Percentiles rank a stretch among this genome's conserved stretches.
phyloP scores from a whole-genome alignment of 805 yeast species.

The Lachancea nothofagi region DNA sequence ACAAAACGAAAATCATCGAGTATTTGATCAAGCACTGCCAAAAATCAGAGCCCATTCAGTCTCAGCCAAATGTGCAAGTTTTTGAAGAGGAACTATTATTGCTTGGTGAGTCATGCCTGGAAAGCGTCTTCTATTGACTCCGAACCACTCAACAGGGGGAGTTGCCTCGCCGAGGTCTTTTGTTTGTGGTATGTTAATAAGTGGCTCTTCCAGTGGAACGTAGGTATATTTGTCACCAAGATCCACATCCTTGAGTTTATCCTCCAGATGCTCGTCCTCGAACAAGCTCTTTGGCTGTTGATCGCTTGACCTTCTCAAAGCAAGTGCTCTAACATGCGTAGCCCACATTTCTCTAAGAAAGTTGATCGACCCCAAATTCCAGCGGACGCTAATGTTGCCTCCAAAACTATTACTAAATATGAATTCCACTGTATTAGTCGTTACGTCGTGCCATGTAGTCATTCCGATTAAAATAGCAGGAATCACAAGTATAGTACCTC shows the following conservation, averaged over 20 bases:
- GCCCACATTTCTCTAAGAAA: slow-evolving; percentile 91
- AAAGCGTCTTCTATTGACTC: slow-evolving; percentile 77
- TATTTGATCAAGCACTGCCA: slow-evolving; percentile 34
- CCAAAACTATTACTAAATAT: slow-evolving; percentile 70
- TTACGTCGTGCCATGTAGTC: slow-evolving; percentile 62
- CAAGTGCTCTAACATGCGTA: slow-evolving; percentile 69
- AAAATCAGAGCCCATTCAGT: slow-evolving; percentile 39
- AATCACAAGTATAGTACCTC: slow-evolving; percentile 74
- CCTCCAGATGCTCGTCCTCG: slow-evolving; percentile 35
- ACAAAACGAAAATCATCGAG: neutral
- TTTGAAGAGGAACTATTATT: slow-evolving; percentile 67
- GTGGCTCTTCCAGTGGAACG: slow-evolving; percentile 63
- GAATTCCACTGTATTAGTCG: slow-evolving; percentile 55
- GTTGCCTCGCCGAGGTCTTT: slow-evolving; percentile 94
- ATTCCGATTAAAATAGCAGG: slow-evolving; percentile 72
- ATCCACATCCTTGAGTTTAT: slow-evolving; percentile 43
- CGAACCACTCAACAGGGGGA: slow-evolving; percentile 98
- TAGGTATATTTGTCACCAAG: slow-evolving; percentile 39
- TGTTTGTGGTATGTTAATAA: slow-evolving; percentile 83
- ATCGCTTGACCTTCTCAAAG: slow-evolving; percentile 47
- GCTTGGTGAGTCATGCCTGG: slow-evolving; percentile 84
- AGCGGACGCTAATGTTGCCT: slow-evolving; percentile 83
- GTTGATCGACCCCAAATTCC: slow-evolving; percentile 91
- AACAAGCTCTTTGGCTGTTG: slow-evolving; percentile 18
- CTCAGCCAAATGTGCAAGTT: slow-evolving; percentile 62